phyloP scores from a whole-genome alignment of 805 yeast species.

The Candida chilensis region DNA sequence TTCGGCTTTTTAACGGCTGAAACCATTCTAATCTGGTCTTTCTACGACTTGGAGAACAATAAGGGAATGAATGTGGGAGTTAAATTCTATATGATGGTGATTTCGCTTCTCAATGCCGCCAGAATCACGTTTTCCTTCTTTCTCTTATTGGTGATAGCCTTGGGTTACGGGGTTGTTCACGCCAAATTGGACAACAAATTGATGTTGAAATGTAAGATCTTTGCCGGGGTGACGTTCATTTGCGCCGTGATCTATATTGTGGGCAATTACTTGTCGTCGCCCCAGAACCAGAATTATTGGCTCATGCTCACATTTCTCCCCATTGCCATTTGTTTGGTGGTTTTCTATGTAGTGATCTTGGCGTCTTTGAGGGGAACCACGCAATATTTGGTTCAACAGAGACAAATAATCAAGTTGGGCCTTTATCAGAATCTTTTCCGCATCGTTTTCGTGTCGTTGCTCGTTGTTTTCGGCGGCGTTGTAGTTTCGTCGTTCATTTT shows the following conservation, averaged over 20 bases:
- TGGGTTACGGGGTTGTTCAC: constrained; percentile 92
- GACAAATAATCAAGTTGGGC: constrained; percentile 83
- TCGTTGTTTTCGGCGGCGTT: constrained; percentile 64
- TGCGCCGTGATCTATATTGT: constrained; percentile 17
- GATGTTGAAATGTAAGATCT: constrained; percentile 52
- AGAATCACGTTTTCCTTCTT: constrained; percentile 86
- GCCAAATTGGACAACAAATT: constrained; percentile 69
- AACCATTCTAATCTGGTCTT: constrained; percentile 84
- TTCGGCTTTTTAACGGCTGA: constrained; percentile 77
- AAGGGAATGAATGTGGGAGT: constrained; percentile 44
- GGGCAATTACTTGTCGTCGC: constrained; percentile 30
- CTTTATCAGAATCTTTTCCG: constrained; percentile 78
- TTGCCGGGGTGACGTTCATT: constrained; percentile 18
- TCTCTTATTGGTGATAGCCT: constrained; percentile 70
- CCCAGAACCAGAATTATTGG: constrained; percentile 25
- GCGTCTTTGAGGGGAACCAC: constrained; percentile 70
- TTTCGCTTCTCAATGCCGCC: constrained; percentile 71
- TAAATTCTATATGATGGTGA: constrained; percentile 66
- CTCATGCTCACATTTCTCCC: constrained; percentile 57
- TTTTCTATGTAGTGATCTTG: constrained; percentile 69
- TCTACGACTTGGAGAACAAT: constrained; percentile 73
- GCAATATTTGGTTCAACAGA: constrained; percentile 65
- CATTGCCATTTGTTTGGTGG: constrained; percentile 55
- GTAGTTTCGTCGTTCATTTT: constrained; percentile 60
- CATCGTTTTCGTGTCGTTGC: constrained; percentile 63